Percentiles rank a stretch among this genome's conserved stretches.
Evolutionary conservation across 345 rosid genomes (phyloP).

Genomic region (Lepidium africanum): DNA sequence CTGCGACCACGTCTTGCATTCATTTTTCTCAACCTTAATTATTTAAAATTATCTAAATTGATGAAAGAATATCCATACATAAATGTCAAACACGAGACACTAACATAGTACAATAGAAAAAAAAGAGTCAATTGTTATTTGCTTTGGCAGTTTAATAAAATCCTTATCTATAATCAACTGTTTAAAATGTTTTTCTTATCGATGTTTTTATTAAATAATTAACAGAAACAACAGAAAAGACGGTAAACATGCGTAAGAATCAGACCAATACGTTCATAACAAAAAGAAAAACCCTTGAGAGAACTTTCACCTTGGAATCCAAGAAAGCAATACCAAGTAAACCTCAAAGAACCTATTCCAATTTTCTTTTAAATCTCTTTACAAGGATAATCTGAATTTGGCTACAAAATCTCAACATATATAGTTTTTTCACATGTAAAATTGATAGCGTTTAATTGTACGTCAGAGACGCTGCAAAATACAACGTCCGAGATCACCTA

Average conservation of each 20-base stretch:
- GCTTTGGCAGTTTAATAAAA: no score
- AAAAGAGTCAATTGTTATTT: no score
- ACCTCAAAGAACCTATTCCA: background rate
- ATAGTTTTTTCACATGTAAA: constrained; percentile 9
- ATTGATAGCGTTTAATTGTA: background rate
- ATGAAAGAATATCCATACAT: no score
- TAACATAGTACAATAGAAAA: no score
- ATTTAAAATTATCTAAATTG: no score
- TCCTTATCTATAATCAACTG: no score
- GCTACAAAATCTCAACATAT: background rate
- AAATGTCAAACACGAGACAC: no score
- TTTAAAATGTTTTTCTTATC: no score
- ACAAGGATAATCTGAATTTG: background rate
- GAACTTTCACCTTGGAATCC: background rate
- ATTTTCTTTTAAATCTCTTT: background rate
- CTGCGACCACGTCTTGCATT: constrained; percentile 6
- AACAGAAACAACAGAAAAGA: background rate
- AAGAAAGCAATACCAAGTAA: background rate
- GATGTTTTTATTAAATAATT: no score
- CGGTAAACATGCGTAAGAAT: background rate
- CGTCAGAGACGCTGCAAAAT: background rate
- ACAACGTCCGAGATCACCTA: background rate
- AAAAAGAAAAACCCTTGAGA: background rate
- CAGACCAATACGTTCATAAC: background rate
- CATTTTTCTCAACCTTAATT: background rate